phyloP scores from a whole-genome alignment of 2,329 filamentous ascomycete species.

The Aspergillus sp. region DNA sequence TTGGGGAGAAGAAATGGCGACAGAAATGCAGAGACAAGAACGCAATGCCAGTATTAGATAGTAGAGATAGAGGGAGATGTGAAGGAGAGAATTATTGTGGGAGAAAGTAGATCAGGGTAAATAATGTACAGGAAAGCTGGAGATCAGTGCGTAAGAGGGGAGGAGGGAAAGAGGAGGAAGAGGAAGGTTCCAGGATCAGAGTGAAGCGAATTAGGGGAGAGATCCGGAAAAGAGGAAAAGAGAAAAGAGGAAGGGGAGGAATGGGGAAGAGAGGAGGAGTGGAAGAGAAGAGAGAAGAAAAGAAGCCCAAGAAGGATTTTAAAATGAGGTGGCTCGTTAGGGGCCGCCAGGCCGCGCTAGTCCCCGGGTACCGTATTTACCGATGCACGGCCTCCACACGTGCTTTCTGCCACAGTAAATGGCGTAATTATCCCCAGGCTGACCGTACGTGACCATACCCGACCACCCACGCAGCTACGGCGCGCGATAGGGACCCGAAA shows the following conservation, averaged over 20 bases:
- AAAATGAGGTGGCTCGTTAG: slow-evolving; percentile 6
- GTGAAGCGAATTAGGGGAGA: background rate
- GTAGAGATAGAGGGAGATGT: background rate
- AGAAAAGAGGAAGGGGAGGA: slow-evolving; percentile 1
- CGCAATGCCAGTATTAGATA: background rate
- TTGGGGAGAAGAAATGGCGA: slow-evolving; percentile 11
- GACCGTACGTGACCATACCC: slow-evolving; percentile 5
- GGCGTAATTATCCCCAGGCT: slow-evolving; percentile 2
- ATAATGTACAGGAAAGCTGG: background rate
- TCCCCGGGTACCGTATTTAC: slow-evolving; percentile 1
- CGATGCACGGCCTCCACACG: background rate
- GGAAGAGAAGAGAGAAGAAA: slow-evolving; percentile 4
- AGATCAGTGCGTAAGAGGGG: background rate
- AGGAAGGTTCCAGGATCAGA: background rate
- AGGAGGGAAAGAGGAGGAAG: background rate
- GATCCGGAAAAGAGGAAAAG: background rate
- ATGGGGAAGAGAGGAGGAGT: slow-evolving; percentile 5
- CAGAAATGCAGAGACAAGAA: slow-evolving; percentile 6
- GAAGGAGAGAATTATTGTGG: background rate
- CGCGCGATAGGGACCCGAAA: background rate
- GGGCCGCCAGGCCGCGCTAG: background rate
- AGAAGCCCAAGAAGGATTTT: slow-evolving; percentile 6
- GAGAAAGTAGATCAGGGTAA: background rate
- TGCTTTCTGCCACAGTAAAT: background rate
- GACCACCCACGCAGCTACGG: background rate